phyloP scores from a whole-genome alignment of 169 alveolate species.

The Plasmodium gaboni region DNA sequence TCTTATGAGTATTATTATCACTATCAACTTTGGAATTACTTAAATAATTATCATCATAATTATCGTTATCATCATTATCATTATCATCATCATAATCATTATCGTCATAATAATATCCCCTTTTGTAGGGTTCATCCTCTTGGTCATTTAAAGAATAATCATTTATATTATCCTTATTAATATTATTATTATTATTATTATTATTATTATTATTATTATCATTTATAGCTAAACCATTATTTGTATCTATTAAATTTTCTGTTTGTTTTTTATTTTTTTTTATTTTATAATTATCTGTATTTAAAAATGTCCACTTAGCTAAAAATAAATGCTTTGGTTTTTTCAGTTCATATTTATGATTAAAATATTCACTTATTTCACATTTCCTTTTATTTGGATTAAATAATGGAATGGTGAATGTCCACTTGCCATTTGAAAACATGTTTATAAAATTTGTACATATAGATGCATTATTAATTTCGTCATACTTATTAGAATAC shows the following conservation, averaged over 20 bases:
- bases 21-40: no score
- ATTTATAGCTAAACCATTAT: not conserved
- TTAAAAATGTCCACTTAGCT: slow-evolving; percentile 28
- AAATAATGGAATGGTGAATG: slow-evolving; percentile 22
- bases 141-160: not conserved
- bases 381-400: not conserved
- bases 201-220: not conserved
- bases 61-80: not conserved
- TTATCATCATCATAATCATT: not conserved
- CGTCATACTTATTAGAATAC: slow-evolving; percentile 13
- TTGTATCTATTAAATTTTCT: not conserved
- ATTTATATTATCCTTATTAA: not conserved
- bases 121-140: not conserved
- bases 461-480: slow-evolving; percentile 25
- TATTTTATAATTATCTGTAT: slow-evolving; percentile 40
- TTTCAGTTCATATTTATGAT: slow-evolving; percentile 35
- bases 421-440: slow-evolving; percentile 25
- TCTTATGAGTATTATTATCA: not conserved
- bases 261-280: slow-evolving; percentile 11
- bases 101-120: not conserved
- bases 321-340: slow-evolving; percentile 40
- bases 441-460: slow-evolving; percentile 36
- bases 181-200: not conserved
- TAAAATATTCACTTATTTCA: slow-evolving; percentile 26
- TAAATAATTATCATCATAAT: not conserved